Conservation (phyloP, 192 early-diverging fungal species). For the Coemansia sp. region DNA sequence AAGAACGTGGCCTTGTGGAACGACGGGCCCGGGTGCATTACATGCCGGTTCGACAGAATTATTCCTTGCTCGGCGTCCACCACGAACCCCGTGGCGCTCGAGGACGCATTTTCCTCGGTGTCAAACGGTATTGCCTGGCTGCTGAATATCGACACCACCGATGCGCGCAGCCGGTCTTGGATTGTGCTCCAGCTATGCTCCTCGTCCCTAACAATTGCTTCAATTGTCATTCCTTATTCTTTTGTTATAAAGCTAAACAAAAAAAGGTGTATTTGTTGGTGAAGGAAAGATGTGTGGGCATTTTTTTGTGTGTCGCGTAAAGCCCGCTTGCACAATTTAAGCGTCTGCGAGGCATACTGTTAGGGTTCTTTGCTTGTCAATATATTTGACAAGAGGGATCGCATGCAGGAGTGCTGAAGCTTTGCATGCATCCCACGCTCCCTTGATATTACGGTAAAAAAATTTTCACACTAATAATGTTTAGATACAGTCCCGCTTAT, state of each 20-base stretch:
- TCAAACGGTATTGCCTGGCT: constrained; percentile 5
- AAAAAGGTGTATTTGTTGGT: too few relatives aligned
- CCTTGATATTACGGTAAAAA: too few relatives aligned
- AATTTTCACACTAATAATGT: too few relatives aligned
- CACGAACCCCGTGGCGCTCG: constrained; percentile 64
- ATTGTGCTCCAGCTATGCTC: constrained; percentile 19
- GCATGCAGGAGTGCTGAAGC: too few relatives aligned
- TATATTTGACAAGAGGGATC: too few relatives aligned
- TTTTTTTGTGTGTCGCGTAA: too few relatives aligned
- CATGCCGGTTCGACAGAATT: constrained; percentile 71
- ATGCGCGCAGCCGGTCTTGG: constrained; percentile 16
- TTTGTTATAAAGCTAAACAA: too few relatives aligned
- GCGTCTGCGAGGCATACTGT: too few relatives aligned
- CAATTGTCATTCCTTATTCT: not conserved
- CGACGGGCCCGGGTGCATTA: constrained; percentile 64
- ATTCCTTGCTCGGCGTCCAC: constrained; percentile 68
- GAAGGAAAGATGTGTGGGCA: too few relatives aligned
- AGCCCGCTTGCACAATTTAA: too few relatives aligned
- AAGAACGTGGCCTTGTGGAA: constrained; percentile 63
- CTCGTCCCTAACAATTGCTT: not conserved
- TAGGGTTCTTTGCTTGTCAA: too few relatives aligned
- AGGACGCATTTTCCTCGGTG: not conserved
- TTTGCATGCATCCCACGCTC: too few relatives aligned
- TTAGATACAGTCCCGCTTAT: not conserved
- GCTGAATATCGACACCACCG: not conserved